Evolutionary conservation across 495 filamentous ascomycete genomes (phyloP).

Genomic region (Aspergillus sclerotioniger): DNA sequence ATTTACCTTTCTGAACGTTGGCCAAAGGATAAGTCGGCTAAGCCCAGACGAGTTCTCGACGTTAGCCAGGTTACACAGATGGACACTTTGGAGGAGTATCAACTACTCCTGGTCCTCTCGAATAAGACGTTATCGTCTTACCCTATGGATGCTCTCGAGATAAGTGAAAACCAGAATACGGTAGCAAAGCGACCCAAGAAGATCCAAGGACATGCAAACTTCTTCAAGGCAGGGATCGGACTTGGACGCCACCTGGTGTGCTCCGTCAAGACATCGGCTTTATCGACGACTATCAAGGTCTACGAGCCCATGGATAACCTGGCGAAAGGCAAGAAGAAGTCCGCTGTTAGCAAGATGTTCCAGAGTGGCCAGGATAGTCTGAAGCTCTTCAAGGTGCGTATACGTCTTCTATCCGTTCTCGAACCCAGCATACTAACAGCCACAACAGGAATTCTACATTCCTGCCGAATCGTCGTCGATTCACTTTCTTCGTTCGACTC

Average conservation of each 20-base stretch:
- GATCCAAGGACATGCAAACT: conserved; percentile 94
- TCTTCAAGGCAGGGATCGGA: conserved; percentile 96
- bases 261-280: conserved; percentile 84
- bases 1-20: conserved; percentile 89
- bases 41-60: conserved; percentile 83
- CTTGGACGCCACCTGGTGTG: conserved; percentile 92
- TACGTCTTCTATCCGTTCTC: conserved; percentile 1
- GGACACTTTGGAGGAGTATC: conserved; percentile 93
- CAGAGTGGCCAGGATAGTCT: conserved; percentile 89
- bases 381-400: conserved; percentile 80
- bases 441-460: conserved; percentile 84
- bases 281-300: conserved; percentile 95
- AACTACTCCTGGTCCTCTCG: conserved; percentile 84
- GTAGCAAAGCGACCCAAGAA: conserved; percentile 88
- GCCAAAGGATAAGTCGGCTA: conserved; percentile 72
- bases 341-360: conserved; percentile 92
- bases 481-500: conserved; percentile 93
- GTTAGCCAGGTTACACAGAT: conserved; percentile 86
- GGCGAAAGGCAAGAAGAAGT: conserved; percentile 84
- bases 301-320: conserved; percentile 94
- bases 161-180: conserved; percentile 67
- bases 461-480: conserved; percentile 94
- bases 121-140: conserved; percentile 90
- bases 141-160: conserved; percentile 78
- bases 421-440: conserved; percentile 3